Evolutionary conservation across 2,329 filamentous ascomycete species (phyloP), one percentile per base, ranked within the genome.

Genomic region (Colletotrichum karsti): DNA sequence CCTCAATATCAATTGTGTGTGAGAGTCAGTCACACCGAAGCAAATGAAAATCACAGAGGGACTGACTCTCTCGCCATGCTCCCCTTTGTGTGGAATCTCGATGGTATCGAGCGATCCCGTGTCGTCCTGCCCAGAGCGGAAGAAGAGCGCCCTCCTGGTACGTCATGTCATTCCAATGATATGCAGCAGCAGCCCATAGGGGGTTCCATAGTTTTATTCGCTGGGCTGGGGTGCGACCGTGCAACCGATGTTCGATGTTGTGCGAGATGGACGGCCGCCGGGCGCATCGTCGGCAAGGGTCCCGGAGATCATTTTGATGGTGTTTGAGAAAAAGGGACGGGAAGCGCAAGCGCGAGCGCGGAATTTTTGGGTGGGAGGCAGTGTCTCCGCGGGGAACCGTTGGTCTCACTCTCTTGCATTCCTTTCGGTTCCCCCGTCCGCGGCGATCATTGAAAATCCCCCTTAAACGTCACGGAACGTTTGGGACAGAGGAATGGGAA

Each of bases 91-190:
- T 51, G 28, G 57, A 44, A 67, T 67, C 60, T 67, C 64, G 60
- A 67, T 64, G n/a, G 18, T 22, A 46, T 53, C 22, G 42, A 64
- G 64, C 28, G 60, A 67, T 67, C 53, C 64, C 64, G 64, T 67
- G 63, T 58, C 64, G 58, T 46, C 35, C 53, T 67, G 33, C 64
- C 64, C 50, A 64, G 44, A 64, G 37, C 37, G 64, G 64, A 46
- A 67, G 44, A 64, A 39, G 64, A 64, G 53, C 51, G 24, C 22
- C 51, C 46, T 33, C 37, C 50, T 26, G 53, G 26, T 48, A 67
- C 64, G 64, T 67, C 64, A 67, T 67, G 59, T 37, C 44, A 54
- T 41, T 37, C 22, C 28, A 22, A 33, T 39, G 63, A 57, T 35
- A 22, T 24, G 53, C 50, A 53, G 18, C 18, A 9, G n/a, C 18